These are phyloP conservation scores for Kurtzmaniella quercitrusa DNA, from an alignment of 1,139 yeast genomes.

Conservation along the genomic window DNA sequence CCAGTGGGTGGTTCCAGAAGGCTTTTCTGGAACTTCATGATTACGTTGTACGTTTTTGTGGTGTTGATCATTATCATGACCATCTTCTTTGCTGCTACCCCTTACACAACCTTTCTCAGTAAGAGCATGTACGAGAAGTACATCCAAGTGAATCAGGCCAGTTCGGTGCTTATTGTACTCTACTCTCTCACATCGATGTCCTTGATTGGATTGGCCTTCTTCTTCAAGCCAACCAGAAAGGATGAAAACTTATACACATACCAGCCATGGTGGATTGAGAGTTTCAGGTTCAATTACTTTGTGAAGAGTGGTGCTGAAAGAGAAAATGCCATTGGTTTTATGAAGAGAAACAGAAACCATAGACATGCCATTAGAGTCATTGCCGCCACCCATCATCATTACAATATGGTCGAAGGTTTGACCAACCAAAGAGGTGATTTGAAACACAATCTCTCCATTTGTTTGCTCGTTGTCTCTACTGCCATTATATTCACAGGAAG, in stretches of 20 bases:
- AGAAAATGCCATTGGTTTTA: constrained; percentile 49
- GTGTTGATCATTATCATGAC: constrained; percentile 61
- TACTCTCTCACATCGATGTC: constrained; percentile 54
- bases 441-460: constrained; percentile 46
- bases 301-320: constrained; percentile 45
- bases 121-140: constrained; percentile 44
- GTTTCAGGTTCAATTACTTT: constrained; percentile 52
- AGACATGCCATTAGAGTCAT: constrained; percentile 50
- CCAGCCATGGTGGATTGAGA: constrained; percentile 80
- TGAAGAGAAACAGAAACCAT: constrained; percentile 45
- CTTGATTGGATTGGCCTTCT: constrained; percentile 49
- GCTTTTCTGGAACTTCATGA: constrained; percentile 54
- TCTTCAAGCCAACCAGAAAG: constrained; percentile 52
- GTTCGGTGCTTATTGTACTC: constrained; percentile 52
- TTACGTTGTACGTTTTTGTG: constrained; percentile 49
- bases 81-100: constrained; percentile 60
- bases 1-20: constrained; percentile 66
- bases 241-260: constrained; percentile 55
- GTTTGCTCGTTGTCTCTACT: constrained; percentile 49
- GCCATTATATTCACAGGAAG: constrained; percentile 53
- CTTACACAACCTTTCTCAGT: constrained; percentile 56
- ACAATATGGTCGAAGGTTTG: constrained; percentile 39
- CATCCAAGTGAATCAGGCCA: constrained; percentile 54
- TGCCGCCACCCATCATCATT: constrained; percentile 43
- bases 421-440: constrained; percentile 42